Evolutionary conservation across 1,139 yeast species (phyloP), one percentile per base, ranked within the genome.

Genomic region (Kurtzmaniella natalensis): DNA sequence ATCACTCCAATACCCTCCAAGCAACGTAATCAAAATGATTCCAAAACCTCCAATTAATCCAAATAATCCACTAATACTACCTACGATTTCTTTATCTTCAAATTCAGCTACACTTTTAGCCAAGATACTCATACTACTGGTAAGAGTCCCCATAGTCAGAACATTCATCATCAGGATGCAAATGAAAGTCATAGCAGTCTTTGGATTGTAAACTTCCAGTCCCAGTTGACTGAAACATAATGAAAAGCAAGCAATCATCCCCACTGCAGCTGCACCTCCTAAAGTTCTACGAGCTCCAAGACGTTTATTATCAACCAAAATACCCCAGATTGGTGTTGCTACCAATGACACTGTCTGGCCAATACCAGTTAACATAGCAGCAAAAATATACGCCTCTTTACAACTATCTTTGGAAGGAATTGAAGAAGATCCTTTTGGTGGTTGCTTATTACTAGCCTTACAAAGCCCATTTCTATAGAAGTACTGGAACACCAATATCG

Each of bases 21-120:
- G 32, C 44, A 74, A 72, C 26, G 80, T 70, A 17, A 81, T 59
- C 1, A 78, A 37, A 37, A 82, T 55, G 18, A 81, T 79, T 1
- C 92, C 92, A n/a, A 78, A 35, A 1, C 86, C 87, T 7, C 88
- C 88, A 45, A 72, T 62, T 36, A 82, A 68, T 13, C 81, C 72
- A 50, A 78, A 80, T 6, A 80, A 73, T 2, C 92, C 92, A 37
- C 82, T 72, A 28, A 82, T 69, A 5, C 85, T 70, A 5, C 92
- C 92, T 36, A 77, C 72, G 37, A 62, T 30, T 4, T 19, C 27
- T 31, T 18, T 32, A 23, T 37, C 39, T 22, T 40, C 38, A 10
- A 50, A 47, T 6, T 47, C 50, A 18, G 53, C 47, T 11, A 51
- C 46, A 49, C 47, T 55, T 5, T 57, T 50, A 34, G 69, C 59